A percentile compares a stretch with the other conserved stretches of the same genome.
phyloP scores from a whole-genome alignment of 2,329 filamentous ascomycete species.

The Diaporthe sp. region DNA sequence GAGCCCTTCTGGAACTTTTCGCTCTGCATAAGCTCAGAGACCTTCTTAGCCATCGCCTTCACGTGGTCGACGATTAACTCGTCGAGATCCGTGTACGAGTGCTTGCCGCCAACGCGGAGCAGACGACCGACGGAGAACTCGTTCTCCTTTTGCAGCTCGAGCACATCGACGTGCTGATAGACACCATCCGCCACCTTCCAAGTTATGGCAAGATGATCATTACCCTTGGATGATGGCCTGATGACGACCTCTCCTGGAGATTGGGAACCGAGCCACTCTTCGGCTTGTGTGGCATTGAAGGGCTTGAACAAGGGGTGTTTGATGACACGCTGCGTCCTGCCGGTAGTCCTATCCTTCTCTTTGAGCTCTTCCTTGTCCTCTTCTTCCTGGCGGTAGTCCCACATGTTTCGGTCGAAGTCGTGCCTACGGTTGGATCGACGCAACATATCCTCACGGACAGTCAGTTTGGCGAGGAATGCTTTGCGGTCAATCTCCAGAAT shows the following conservation, averaged over 20 bases:
- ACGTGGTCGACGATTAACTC: conserved; percentile 97
- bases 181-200: conserved; percentile 98
- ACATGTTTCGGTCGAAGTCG: conserved; percentile 82
- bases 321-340: conserved; percentile 91
- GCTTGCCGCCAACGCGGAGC: conserved; percentile 87
- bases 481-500: conserved; percentile 89
- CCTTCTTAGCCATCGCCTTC: conserved; percentile 97
- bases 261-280: conserved; percentile 91
- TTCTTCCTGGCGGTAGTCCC: conserved; percentile 86
- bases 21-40: conserved; percentile 93
- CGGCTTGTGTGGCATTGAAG: conserved; percentile 91
- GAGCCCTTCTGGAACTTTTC: conserved; percentile 92
- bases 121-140: conserved; percentile 93
- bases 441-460: conserved; percentile 83
- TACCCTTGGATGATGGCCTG: conserved; percentile 92
- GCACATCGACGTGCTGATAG: conserved; percentile 97
- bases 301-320: conserved; percentile 97
- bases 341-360: conserved; percentile 87
- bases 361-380: conserved; percentile 84
- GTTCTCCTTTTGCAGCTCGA: conserved; percentile 96
- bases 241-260: conserved; percentile 92
- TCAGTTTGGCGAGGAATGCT: conserved; percentile 84
- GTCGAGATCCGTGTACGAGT: conserved; percentile 94
- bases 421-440: conserved; percentile 77
- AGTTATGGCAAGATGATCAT: conserved; percentile 93